phyloP scores from a whole-genome alignment of 106 monocot genomes.

The Xerophyta viscosa region DNA sequence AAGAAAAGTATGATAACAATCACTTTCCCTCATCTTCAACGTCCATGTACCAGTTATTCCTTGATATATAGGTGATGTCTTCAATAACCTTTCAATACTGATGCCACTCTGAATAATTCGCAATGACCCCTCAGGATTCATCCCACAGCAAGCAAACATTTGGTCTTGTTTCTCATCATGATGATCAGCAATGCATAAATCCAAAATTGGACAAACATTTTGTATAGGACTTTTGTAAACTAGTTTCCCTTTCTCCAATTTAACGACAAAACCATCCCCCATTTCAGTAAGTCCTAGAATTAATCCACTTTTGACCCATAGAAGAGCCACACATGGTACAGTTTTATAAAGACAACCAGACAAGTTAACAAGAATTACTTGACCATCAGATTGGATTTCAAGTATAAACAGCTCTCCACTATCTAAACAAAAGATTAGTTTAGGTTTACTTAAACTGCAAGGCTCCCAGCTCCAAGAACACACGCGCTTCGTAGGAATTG shows the following conservation, averaged over 20 bases:
- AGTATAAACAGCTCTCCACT: constrained; percentile 67
- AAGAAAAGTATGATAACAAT: constrained; percentile 82
- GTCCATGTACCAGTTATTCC: constrained; percentile 90
- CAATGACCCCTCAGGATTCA: constrained; percentile 73
- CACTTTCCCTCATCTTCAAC: constrained; percentile 61
- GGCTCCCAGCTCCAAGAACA: constrained; percentile 84
- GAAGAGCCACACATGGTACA: constrained; percentile 60
- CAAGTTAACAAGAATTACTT: constrained; percentile 37
- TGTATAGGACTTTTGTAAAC: constrained; percentile 57
- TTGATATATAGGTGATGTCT: constrained; percentile 60
- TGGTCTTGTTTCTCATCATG: constrained; percentile 81
- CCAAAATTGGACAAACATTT: constrained; percentile 84
- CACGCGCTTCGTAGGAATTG: constrained; percentile 33
- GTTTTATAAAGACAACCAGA: constrained; percentile 48
- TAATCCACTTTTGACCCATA: constrained; percentile 61
- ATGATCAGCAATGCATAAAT: constrained; percentile 44
- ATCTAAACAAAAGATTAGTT: constrained; percentile 70
- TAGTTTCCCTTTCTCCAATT: constrained; percentile 52
- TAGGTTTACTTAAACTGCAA: constrained; percentile 31
- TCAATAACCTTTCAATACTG: constrained; percentile 70
- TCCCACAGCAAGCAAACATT: constrained; percentile 89
- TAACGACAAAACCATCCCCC: constrained; percentile 87
- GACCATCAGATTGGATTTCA: constrained; percentile 42
- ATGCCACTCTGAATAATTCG: constrained; percentile 69
- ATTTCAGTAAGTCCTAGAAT: constrained; percentile 77